A percentile compares a stretch with the other conserved stretches of the same genome.
phyloP scores from a whole-genome alignment of 2,329 filamentous ascomycete species.

The Colletotrichum siamense region DNA sequence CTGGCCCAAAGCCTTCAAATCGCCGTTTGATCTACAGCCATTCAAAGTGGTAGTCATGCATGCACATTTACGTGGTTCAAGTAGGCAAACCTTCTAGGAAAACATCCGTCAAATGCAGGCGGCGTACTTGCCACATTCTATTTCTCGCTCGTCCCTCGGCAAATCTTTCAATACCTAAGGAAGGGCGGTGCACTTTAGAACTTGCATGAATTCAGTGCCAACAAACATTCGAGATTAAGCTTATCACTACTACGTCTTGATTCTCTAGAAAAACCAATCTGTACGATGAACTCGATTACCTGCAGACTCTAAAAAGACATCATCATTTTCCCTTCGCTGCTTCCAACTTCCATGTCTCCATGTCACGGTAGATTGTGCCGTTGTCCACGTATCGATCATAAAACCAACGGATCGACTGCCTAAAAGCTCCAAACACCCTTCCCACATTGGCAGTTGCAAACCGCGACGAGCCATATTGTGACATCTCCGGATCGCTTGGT shows the following conservation, averaged over 20 bases:
- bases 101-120: neutral
- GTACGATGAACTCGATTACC: neutral
- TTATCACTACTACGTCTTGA: neutral
- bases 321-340: neutral
- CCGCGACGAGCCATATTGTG: neutral
- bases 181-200: neutral
- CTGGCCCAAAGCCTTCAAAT: neutral
- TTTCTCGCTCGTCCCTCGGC: neutral
- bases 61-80: neutral
- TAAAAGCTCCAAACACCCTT: neutral
- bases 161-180: accelerated
- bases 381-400: neutral
- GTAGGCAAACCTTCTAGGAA: neutral
- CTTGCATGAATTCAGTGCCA: neutral
- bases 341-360: neutral
- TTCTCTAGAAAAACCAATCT: accelerated
- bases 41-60: neutral
- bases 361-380: neutral
- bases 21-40: neutral
- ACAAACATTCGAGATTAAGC: neutral
- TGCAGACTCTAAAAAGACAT: neutral
- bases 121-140: neutral
- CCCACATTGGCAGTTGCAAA: neutral
- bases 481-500: neutral
- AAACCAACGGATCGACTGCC: neutral